Conservation (phyloP, 2,329 filamentous ascomycete species). For the Trichoderma sp. region DNA sequence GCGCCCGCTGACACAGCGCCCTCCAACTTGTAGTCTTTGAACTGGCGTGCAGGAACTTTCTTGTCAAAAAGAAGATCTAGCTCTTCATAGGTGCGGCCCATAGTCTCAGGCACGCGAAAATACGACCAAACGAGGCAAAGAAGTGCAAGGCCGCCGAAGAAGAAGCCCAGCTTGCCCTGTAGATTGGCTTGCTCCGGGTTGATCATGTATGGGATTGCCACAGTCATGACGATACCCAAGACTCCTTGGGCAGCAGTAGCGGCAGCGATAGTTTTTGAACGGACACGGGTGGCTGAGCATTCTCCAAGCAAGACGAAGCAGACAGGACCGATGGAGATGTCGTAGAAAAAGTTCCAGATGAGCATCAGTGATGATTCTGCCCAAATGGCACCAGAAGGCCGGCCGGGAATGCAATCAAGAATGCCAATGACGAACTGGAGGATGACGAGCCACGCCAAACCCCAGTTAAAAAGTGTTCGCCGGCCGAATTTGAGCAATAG, state of each 20-base stretch:
- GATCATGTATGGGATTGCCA: slow-evolving; percentile 41
- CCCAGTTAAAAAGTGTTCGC: slow-evolving; percentile 46
- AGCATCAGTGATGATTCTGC: slow-evolving; percentile 47
- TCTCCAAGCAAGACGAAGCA: slow-evolving; percentile 50
- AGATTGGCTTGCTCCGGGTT: slow-evolving; percentile 42
- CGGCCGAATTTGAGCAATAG: slow-evolving; percentile 49
- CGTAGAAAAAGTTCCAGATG: slow-evolving; percentile 50
- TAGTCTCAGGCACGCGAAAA: slow-evolving; percentile 43
- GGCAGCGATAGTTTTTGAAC: slow-evolving; percentile 49
- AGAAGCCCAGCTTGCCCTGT: slow-evolving; percentile 44
- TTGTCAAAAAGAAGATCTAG: slow-evolving; percentile 43
- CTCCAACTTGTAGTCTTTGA: slow-evolving; percentile 38
- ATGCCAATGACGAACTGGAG: slow-evolving; percentile 50
- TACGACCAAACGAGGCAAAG: slow-evolving; percentile 40
- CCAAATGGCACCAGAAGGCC: slow-evolving; percentile 43
- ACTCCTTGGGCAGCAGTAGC: slow-evolving; percentile 41
- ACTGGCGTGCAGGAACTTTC: slow-evolving; percentile 38
- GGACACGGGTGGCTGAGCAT: slow-evolving; percentile 47
- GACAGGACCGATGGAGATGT: slow-evolving; percentile 49
- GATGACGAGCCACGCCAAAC: slow-evolving; percentile 46
- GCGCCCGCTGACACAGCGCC: slow-evolving; percentile 16
- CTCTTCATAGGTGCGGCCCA: slow-evolving; percentile 41
- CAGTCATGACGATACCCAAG: slow-evolving; percentile 37
- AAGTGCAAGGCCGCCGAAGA: slow-evolving; percentile 38
- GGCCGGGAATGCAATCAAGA: slow-evolving; percentile 52